Conservation (phyloP, 306 rosid genomes). For the Vicia villosa region DNA sequence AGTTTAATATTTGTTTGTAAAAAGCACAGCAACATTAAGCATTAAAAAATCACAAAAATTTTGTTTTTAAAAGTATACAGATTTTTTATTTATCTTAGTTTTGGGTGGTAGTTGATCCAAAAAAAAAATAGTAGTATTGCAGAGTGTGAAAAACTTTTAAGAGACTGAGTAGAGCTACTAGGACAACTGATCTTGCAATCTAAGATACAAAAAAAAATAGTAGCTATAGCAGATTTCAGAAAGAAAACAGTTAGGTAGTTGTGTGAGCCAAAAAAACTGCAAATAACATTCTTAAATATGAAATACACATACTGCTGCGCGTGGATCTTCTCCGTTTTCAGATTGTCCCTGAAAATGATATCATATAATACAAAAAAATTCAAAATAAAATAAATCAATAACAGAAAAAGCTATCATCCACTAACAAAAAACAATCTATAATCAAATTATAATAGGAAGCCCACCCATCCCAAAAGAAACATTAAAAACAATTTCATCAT, state of each 20-base stretch:
- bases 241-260: not conserved
- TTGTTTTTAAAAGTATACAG: too few relatives aligned
- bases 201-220: conserved; percentile 12
- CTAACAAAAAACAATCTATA: too few relatives aligned
- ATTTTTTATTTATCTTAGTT: too few relatives aligned
- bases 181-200: not conserved
- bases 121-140: not conserved
- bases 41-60: not conserved
- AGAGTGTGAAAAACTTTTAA: not conserved
- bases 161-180: not conserved
- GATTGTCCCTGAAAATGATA: conserved; percentile 67
- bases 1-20: not conserved
- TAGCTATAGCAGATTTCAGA: conserved; percentile 7
- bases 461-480: too few relatives aligned
- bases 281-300: conserved; percentile 11
- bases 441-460: too few relatives aligned
- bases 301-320: conserved; percentile 72
- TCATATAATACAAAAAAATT: conserved; percentile 9
- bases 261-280: conserved; percentile 6
- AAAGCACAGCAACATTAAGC: not conserved
- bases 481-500: too few relatives aligned
- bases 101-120: too few relatives aligned
- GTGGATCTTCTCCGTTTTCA: conserved; percentile 60
- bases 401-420: too few relatives aligned
- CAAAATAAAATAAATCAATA: conserved; percentile 10